These are phyloP conservation scores for Agapanthus africanus DNA, from an alignment of 106 monocot genomes.

Conservation along the genomic window DNA sequence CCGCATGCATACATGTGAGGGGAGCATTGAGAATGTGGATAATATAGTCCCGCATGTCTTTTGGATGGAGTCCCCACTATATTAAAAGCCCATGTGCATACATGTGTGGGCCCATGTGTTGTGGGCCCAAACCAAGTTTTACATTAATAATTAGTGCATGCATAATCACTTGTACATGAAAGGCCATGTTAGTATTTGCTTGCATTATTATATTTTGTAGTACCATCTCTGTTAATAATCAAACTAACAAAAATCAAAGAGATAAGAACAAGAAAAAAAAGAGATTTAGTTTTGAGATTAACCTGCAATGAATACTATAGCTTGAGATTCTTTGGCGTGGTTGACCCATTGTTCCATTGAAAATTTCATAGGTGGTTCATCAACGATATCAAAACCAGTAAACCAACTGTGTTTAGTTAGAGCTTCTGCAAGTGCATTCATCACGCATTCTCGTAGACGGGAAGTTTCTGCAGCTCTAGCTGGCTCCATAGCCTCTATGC, in stretches of 20 bases:
- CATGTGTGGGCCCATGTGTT: no score
- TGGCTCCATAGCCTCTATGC: slow-evolving; percentile 70
- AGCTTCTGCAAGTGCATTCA: slow-evolving; percentile 50
- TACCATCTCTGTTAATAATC: not conserved
- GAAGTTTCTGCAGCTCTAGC: slow-evolving; percentile 45
- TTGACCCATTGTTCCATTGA: slow-evolving; percentile 69
- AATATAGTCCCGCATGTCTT: no score
- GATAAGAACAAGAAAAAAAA: not conserved
- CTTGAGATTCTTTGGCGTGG: slow-evolving; percentile 54
- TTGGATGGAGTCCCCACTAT: no score
- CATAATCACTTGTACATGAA: not conserved
- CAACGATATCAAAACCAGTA: slow-evolving; percentile 67
- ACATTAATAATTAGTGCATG: not conserved
- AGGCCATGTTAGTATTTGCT: not conserved
- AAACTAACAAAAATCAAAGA: not conserved
- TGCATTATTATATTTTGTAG: not conserved
- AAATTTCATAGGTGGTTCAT: slow-evolving; percentile 53
- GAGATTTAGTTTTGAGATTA: not conserved
- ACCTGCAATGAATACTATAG: slow-evolving; percentile 94
- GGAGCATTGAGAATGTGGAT: no score
- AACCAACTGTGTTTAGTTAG: slow-evolving; percentile 61
- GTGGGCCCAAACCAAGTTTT: no score
- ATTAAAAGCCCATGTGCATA: no score
- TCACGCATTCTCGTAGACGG: slow-evolving; percentile 44
- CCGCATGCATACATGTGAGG: no score